phyloP scores from a whole-genome alignment of 2,329 filamentous ascomycete genomes.

The Stemphylium beticola region DNA sequence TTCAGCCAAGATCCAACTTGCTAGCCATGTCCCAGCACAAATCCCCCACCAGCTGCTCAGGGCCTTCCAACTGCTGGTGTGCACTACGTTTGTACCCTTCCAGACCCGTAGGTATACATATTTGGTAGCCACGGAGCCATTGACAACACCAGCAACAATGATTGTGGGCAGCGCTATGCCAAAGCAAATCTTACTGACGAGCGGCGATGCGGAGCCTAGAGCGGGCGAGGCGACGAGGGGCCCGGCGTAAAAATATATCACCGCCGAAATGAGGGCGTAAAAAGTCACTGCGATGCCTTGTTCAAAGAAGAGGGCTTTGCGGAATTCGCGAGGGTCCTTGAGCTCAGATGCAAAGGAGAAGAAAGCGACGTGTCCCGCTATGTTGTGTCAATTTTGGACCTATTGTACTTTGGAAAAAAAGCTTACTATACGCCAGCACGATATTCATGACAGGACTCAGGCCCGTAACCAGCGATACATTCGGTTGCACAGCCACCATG shows the following conservation, averaged over 20 bases:
- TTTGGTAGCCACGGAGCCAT: constrained; percentile 70
- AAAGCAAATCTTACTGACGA: constrained; percentile 69
- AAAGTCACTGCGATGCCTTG: constrained; percentile 65
- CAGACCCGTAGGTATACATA: constrained; percentile 71
- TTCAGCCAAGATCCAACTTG: constrained; percentile 72
- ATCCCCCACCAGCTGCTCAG: constrained; percentile 64
- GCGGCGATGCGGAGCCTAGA: constrained; percentile 64
- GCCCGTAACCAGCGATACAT: constrained; percentile 31
- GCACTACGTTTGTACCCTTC: constrained; percentile 58
- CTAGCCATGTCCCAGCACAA: constrained; percentile 61
- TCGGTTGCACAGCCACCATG: constrained; percentile 31
- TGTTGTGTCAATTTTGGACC: not conserved
- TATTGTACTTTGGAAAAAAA: not conserved
- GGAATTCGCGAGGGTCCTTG: constrained; percentile 64
- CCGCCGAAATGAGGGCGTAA: constrained; percentile 69
- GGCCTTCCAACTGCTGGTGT: constrained; percentile 31
- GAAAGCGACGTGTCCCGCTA: constrained; percentile 69
- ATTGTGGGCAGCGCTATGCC: constrained; percentile 74
- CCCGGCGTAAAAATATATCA: constrained; percentile 73
- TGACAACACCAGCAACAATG: constrained; percentile 73
- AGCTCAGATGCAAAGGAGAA: constrained; percentile 71
- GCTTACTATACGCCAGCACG: constrained; percentile 69
- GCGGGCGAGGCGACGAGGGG: constrained; percentile 68
- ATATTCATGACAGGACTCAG: constrained; percentile 62
- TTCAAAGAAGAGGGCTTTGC: constrained; percentile 67